These are phyloP conservation scores for Helotiales sp. DNA, from an alignment of 2,329 filamentous ascomycete genomes.

Conservation along the genomic window DNA sequence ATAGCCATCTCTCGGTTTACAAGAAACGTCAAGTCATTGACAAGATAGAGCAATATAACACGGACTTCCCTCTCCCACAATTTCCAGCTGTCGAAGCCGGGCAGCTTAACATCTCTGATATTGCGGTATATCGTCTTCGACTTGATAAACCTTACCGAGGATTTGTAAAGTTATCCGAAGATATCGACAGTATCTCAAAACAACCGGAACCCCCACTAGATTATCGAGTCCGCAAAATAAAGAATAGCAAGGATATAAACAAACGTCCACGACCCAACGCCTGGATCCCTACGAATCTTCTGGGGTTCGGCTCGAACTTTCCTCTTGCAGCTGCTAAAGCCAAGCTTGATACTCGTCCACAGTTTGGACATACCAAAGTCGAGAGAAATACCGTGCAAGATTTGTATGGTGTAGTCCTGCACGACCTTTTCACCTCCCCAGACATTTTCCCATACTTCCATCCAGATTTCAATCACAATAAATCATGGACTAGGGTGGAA, in stretches of 20 bases:
- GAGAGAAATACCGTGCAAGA: background rate
- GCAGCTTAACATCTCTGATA: background rate
- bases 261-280: background rate
- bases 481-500: background rate
- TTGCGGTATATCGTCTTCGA: background rate
- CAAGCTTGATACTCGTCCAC: background rate
- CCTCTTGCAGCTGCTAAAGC: background rate
- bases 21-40: background rate
- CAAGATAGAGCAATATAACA: background rate
- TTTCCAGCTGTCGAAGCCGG: background rate
- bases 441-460: constrained; percentile 10
- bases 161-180: background rate
- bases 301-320: background rate
- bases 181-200: background rate
- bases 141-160: too few species aligned
- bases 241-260: background rate
- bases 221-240: background rate
- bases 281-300: background rate
- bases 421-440: constrained; percentile 6
- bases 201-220: background rate
- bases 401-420: background rate
- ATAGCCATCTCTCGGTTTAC: background rate
- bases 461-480: background rate
- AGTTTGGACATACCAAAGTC: background rate
- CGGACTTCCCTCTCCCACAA: background rate